Evolutionary conservation across 129 eudicot genomes (phyloP).

Genomic region (Flaveria robusta): DNA sequence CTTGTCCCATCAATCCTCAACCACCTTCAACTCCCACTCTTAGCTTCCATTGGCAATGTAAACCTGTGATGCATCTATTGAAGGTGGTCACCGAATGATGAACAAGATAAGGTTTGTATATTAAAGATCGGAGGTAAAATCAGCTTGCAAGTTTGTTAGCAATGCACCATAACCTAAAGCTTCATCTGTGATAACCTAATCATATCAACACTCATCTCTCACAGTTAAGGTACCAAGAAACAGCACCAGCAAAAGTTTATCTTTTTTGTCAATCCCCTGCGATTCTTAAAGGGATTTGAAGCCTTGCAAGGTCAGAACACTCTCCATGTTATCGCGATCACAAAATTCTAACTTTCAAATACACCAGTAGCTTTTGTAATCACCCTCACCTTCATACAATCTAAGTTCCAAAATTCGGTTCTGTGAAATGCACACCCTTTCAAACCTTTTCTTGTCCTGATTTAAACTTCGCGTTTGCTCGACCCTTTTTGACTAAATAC

Average conservation of each 20-base stretch:
- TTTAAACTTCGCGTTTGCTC: conserved; percentile 1
- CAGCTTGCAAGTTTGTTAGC: no score
- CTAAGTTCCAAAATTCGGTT: not conserved
- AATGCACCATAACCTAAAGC: no score
- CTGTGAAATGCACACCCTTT: not conserved
- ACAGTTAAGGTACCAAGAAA: no score
- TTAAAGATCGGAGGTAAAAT: no score
- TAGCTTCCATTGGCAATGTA: no score
- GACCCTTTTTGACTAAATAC: conserved; percentile 48
- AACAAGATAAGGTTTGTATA: no score
- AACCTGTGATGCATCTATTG: no score
- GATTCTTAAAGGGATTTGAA: not conserved
- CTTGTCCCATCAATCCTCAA: no score
- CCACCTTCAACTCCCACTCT: no score
- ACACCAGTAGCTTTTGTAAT: not conserved
- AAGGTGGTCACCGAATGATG: no score
- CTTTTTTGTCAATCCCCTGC: not conserved
- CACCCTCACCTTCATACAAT: not conserved
- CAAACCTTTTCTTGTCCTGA: conserved; percentile 17
- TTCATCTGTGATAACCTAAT: no score
- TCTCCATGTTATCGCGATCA: not conserved
- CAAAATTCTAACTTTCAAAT: not conserved
- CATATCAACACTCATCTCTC: no score
- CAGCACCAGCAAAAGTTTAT: not conserved
- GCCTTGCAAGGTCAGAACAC: not conserved